Evolutionary conservation across 2,329 filamentous ascomycete genomes (phyloP).

Genomic region (Graphium sp.): DNA sequence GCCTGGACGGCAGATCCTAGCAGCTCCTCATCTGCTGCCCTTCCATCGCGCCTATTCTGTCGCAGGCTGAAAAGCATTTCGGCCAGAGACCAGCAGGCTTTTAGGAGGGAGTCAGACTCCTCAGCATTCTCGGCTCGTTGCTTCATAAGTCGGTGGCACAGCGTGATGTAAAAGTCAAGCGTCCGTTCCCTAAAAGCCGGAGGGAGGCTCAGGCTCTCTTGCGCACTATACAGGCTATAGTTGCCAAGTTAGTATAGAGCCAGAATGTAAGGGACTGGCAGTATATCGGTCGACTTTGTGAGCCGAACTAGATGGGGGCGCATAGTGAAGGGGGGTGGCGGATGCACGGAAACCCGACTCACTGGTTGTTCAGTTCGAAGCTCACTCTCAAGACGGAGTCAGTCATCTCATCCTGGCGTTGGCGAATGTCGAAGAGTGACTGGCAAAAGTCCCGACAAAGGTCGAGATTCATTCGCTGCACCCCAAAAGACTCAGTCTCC

Average conservation of each 20-base stretch:
- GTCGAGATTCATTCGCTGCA: slow-evolving; percentile 56
- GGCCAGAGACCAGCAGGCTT: slow-evolving; percentile 77
- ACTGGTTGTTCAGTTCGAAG: slow-evolving; percentile 91
- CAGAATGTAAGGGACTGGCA: background rate
- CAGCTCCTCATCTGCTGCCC: slow-evolving; percentile 62
- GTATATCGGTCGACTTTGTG: background rate
- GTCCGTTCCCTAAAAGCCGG: slow-evolving; percentile 81
- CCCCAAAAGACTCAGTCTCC: slow-evolving; percentile 45
- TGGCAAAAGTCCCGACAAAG: slow-evolving; percentile 87
- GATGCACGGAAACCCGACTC: slow-evolving; percentile 10
- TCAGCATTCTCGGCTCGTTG: slow-evolving; percentile 62
- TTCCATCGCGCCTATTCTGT: slow-evolving; percentile 62
- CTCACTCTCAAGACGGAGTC: slow-evolving; percentile 84
- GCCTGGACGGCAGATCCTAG: slow-evolving; percentile 78
- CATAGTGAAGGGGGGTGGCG: too few relatives aligned
- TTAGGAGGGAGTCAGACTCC: slow-evolving; percentile 70
- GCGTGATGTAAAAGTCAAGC: slow-evolving; percentile 82
- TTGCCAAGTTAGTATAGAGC: background rate
- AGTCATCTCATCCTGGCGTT: slow-evolving; percentile 58
- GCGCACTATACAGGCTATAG: slow-evolving; percentile 67
- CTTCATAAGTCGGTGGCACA: slow-evolving; percentile 95
- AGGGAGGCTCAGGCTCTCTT: slow-evolving; percentile 61
- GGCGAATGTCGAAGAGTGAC: slow-evolving; percentile 71
- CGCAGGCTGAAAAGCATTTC: slow-evolving; percentile 88
- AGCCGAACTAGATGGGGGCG: too few relatives aligned